Evolutionary conservation across 2,329 filamentous ascomycete genomes (phyloP).

Genomic region (Dichotomopilus funicola): DNA sequence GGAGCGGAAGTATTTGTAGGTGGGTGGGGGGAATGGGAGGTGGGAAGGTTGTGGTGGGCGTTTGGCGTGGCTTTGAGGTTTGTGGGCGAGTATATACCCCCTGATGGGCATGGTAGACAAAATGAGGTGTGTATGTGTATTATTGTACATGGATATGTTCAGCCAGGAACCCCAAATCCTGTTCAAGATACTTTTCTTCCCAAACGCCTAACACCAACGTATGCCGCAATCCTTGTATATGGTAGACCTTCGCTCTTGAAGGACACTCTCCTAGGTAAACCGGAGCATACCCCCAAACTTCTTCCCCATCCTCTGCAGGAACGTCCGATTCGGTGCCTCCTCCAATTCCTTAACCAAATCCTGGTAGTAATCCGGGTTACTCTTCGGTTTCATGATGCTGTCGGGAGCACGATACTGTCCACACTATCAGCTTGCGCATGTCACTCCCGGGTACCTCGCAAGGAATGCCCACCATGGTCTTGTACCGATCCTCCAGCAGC

Average conservation of each 20-base stretch:
- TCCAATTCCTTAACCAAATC: slow-evolving; percentile 57
- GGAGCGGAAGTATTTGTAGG: slow-evolving; percentile 69
- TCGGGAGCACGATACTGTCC: slow-evolving; percentile 43
- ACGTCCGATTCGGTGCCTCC: slow-evolving; percentile 52
- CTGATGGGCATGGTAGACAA: slow-evolving; percentile 12
- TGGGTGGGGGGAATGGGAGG: slow-evolving; percentile 17
- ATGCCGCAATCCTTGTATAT: slow-evolving; percentile 1
- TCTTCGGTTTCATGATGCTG: slow-evolving; percentile 49
- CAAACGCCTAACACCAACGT: slow-evolving; percentile 17
- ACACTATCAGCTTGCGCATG: background rate
- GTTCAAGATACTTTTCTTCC: background rate
- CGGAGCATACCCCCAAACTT: slow-evolving; percentile 54
- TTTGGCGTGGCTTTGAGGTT: background rate
- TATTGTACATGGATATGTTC: background rate
- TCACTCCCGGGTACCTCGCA: background rate
- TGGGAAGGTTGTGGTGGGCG: background rate
- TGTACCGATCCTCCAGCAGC: slow-evolving; percentile 54
- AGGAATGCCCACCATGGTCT: slow-evolving; percentile 42
- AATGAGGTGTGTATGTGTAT: slow-evolving; percentile 2
- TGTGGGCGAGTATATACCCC: slow-evolving; percentile 7
- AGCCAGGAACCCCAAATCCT: too few species aligned
- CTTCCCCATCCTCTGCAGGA: slow-evolving; percentile 46
- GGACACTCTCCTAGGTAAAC: slow-evolving; percentile 37
- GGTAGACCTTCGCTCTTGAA: slow-evolving; percentile 1
- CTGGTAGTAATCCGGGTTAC: slow-evolving; percentile 58